Percentiles rank a stretch among this genome's conserved stretches.
phyloP scores from a whole-genome alignment of 805 yeast species.

The Monosporozyma servazzii region DNA sequence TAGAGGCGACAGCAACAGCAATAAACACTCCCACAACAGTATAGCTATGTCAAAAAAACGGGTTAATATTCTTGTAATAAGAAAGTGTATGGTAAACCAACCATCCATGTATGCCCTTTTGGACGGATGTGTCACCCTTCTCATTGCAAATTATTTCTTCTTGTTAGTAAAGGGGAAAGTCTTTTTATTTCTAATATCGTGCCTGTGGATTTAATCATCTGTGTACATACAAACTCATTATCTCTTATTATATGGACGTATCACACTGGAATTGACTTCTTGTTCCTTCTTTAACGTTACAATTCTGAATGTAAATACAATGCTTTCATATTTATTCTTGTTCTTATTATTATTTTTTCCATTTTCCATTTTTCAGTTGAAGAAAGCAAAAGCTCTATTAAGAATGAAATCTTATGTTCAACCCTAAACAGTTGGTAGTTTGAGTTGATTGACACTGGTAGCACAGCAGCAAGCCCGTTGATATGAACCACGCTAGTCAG shows the following conservation, averaged over 20 bases:
- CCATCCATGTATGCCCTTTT: neutral
- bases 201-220: neutral
- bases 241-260: neutral
- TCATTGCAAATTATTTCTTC: neutral
- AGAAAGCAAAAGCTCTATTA: neutral
- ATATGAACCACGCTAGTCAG: neutral
- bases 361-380: neutral
- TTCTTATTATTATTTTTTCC: too few relatives aligned
- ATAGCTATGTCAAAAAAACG: slow-evolving; percentile 38
- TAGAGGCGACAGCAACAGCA: slow-evolving; percentile 47
- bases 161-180: slow-evolving; percentile 1
- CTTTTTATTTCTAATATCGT: neutral
- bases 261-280: neutral
- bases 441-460: neutral
- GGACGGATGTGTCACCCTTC: neutral
- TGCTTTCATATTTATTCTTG: neutral
- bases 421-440: too few relatives aligned
- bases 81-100: neutral
- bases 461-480: neutral
- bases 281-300: neutral
- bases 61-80: neutral
- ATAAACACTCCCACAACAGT: slow-evolving; percentile 59
- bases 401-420: too few relatives aligned
- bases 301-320: neutral
- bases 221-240: slow-evolving; percentile 8